These are phyloP conservation scores for Porphyridium purpureum DNA, from an alignment of 23 red algal genomes.

Conservation along the genomic window DNA sequence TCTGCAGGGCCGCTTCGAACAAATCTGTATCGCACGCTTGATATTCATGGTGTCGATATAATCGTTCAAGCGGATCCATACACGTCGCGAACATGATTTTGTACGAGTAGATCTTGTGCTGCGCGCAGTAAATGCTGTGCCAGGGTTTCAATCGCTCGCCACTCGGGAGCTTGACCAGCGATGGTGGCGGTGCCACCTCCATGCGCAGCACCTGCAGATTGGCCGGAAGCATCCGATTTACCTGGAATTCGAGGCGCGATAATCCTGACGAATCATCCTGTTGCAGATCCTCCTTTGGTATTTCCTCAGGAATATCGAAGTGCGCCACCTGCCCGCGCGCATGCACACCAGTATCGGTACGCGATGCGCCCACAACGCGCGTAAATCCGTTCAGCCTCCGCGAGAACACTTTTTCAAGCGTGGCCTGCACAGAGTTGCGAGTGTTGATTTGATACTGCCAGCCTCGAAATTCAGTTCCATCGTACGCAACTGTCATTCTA, in stretches of 20 bases:
- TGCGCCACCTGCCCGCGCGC: slow-evolving; percentile 74
- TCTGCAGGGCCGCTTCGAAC: slow-evolving; percentile 12
- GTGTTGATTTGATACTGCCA: slow-evolving; percentile 54
- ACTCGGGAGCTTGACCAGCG: neutral
- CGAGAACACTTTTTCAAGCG: slow-evolving; percentile 33
- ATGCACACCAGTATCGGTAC: slow-evolving; percentile 91
- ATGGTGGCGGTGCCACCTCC: slow-evolving; percentile 18
- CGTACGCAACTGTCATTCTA: slow-evolving; percentile 44
- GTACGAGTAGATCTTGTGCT: slow-evolving; percentile 48
- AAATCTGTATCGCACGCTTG: slow-evolving; percentile 6
- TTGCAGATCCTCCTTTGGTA: neutral
- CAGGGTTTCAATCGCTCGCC: slow-evolving; percentile 3
- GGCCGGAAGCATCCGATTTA: slow-evolving; percentile 70
- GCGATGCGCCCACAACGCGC: slow-evolving; percentile 60
- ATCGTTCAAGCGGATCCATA: slow-evolving; percentile 31
- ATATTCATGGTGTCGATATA: slow-evolving; percentile 40
- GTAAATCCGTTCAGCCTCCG: slow-evolving; percentile 14
- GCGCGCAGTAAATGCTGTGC: slow-evolving; percentile 64
- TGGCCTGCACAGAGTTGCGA: slow-evolving; percentile 39
- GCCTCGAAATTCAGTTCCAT: slow-evolving; percentile 65
- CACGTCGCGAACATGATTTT: slow-evolving; percentile 15
- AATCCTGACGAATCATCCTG: slow-evolving; percentile 9
- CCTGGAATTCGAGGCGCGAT: slow-evolving; percentile 31
- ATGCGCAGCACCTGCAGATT: slow-evolving; percentile 48
- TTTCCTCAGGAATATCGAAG: slow-evolving; percentile 44